Base-by-base conservation (phyloP, 768 basidiomycete species). In the Boletus rubropictus region DNA sequence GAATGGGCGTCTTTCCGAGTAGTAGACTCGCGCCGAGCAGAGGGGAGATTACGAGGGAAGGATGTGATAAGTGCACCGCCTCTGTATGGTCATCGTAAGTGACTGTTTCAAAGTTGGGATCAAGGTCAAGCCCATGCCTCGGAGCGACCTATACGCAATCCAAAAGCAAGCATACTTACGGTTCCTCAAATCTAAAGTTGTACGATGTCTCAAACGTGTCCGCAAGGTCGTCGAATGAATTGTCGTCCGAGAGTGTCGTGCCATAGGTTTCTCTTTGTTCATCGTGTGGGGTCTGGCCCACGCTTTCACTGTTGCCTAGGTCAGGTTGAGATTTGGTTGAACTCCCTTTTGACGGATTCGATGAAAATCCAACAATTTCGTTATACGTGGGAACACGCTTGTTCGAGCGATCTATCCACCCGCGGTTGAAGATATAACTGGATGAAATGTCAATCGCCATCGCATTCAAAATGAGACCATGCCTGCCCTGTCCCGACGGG, bases 101-200 rank as follows among this genome's bases (percentile, higher is more conserved):
- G 27, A 44, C 46, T 21, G 28, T 33, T 20, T 32, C 15, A 36
- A 42, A 35, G 14, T 27, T 7, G 14, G n/a, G 15, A 14, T 40
- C 41, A n/a, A 22, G 15, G 11, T 31, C 14, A 29, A 32, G n/a
- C 15, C 9, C 10, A 7, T 22, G 33, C 11, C 10, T 39, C 33
- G n/a, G 8, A 32, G 18, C 7, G 22, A 12, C n/a, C 21, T 10
- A 25, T 24, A 14, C 22, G 9, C 10, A 18, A 45, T 1, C 20
- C 18, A 9, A 44, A 17, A 32, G n/a, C 1, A 15, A 54, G 28
- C 22, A 7, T 15, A 82, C 91, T 58, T 59, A 91, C 81, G 89
- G 87, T 67, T 99, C 95, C 65, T 99, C 95, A 64, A 91, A 99
- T 44, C 96, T 82, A 71, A 96, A 96, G 66, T 98, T 98, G 70